Conservation (phyloP, 192 early-diverging fungal genomes). For the Funneliformis geosporum region DNA sequence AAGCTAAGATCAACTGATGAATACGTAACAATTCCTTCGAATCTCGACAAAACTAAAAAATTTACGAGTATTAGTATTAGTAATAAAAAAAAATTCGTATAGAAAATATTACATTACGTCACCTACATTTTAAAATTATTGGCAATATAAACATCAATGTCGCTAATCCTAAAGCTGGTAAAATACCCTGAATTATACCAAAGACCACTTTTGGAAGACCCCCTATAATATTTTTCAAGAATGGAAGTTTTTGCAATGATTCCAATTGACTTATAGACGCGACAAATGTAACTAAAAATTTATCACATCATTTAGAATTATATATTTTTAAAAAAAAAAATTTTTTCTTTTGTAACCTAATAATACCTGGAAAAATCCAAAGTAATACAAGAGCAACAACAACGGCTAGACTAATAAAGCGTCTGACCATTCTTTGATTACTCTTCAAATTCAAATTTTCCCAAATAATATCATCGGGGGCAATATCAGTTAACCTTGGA, state of each 20-base stretch:
- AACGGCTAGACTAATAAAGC: conserved; percentile 50
- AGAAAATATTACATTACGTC: background rate
- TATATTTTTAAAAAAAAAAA: background rate
- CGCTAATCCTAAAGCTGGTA: conserved; percentile 71
- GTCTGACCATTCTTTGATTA: conserved; percentile 55
- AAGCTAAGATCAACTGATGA: conserved; percentile 2
- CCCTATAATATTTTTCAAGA: conserved; percentile 42
- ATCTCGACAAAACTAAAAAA: conserved; percentile 47
- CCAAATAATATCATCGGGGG: conserved; percentile 82
- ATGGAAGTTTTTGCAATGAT: conserved; percentile 50
- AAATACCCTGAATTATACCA: conserved; percentile 59
- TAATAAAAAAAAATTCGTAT: background rate
- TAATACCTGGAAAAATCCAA: conserved; percentile 70
- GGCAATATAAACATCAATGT: conserved; percentile 73
- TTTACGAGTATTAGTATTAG: no score
- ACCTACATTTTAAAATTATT: conserved; percentile 58
- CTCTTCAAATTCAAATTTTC: conserved; percentile 64
- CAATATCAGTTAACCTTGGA: conserved; percentile 62
- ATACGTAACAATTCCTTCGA: conserved; percentile 49
- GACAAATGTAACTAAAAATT: conserved; percentile 52
- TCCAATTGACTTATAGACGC: conserved; percentile 53
- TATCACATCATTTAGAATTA: no score
- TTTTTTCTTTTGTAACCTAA: conserved; percentile 10
- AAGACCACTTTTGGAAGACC: conserved; percentile 40
- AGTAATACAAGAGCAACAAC: conserved; percentile 62